These are phyloP conservation scores for Suhomyces atakaporum DNA, from an alignment of 1,139 yeast species.

Conservation along the genomic window DNA sequence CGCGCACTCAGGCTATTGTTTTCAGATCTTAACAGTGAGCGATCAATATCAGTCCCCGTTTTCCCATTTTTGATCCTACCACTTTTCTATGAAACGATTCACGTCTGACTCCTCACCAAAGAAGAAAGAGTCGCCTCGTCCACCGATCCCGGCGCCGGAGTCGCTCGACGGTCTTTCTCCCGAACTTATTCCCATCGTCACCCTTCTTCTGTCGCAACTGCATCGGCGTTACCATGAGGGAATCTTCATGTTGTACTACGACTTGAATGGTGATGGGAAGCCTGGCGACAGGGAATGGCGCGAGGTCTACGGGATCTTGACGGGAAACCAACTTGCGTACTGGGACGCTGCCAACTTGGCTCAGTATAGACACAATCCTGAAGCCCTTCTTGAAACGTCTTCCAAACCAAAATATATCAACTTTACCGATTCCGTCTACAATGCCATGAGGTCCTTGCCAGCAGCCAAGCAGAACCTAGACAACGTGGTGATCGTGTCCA, in stretches of 20 bases:
- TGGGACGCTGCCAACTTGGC: constrained; percentile 88
- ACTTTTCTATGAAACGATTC: constrained; percentile 13
- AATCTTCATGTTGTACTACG: constrained; percentile 69
- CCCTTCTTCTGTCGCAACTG: constrained; percentile 68
- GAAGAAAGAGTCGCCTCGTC: constrained; percentile 11
- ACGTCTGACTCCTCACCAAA: constrained; percentile 17
- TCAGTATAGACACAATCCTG: constrained; percentile 50
- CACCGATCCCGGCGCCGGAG: constrained; percentile 6
- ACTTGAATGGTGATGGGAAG: constrained; percentile 78
- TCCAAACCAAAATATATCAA: constrained; percentile 86
- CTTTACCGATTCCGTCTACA: constrained; percentile 87
- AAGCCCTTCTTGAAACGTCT: constrained; percentile 53
- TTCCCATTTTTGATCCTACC: no score
- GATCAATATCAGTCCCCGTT: no score
- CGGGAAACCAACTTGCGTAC: constrained; percentile 87
- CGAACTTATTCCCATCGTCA: constrained; percentile 74
- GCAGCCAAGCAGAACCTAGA: constrained; percentile 63
- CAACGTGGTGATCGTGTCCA: constrained; percentile 82
- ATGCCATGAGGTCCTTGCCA: constrained; percentile 65
- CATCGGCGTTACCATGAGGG: constrained; percentile 78
- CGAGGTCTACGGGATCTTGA: constrained; percentile 87
- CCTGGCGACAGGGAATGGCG: constrained; percentile 85
- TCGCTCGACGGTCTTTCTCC: constrained; percentile 47
- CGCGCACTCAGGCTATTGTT: no score
- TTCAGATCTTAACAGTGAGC: no score